These are phyloP conservation scores for Raffaelea arxii DNA, from an alignment of 2,329 filamentous ascomycete species.

Conservation along the genomic window DNA sequence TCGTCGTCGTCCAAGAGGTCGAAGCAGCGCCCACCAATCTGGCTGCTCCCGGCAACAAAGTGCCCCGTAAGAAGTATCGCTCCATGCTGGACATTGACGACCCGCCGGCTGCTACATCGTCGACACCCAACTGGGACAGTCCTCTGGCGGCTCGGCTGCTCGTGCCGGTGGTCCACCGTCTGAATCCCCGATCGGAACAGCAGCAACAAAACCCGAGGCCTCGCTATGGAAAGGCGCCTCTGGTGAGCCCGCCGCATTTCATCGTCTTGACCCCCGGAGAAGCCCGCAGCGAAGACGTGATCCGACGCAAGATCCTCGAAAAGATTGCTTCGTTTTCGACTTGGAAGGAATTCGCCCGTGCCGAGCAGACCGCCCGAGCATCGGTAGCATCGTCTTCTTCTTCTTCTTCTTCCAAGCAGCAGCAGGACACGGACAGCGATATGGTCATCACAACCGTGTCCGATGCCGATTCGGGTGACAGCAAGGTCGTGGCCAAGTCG, in stretches of 20 bases:
- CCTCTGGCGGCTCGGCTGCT: conserved; percentile 55
- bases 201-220: conserved; percentile 7
- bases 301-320: conserved; percentile 70
- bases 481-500: conserved; percentile 65
- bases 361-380: too few species aligned
- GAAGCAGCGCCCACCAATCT: conserved; percentile 72
- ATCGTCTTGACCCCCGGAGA: conserved; percentile 69
- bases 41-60: conserved; percentile 43
- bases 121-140: conserved; percentile 47
- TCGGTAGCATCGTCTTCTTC: too few species aligned
- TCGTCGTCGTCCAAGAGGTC: conserved; percentile 66
- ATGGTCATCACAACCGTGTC: conserved; percentile 55
- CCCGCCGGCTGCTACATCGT: conserved; percentile 36
- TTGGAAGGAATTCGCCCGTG: conserved; percentile 49
- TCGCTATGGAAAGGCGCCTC: neutral
- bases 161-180: conserved; percentile 62
- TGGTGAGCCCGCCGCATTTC: conserved; percentile 49
- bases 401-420: too few species aligned
- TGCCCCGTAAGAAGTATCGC: conserved; percentile 33
- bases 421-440: conserved; percentile 46
- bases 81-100: conserved; percentile 42
- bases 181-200: conserved; percentile 21
- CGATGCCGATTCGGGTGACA: conserved; percentile 56
- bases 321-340: conserved; percentile 71
- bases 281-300: conserved; percentile 53